Percentiles rank a stretch among this genome's conserved stretches.
Conservation (phyloP, 78 protist species). For the Speleostelium caveatum region DNA sequence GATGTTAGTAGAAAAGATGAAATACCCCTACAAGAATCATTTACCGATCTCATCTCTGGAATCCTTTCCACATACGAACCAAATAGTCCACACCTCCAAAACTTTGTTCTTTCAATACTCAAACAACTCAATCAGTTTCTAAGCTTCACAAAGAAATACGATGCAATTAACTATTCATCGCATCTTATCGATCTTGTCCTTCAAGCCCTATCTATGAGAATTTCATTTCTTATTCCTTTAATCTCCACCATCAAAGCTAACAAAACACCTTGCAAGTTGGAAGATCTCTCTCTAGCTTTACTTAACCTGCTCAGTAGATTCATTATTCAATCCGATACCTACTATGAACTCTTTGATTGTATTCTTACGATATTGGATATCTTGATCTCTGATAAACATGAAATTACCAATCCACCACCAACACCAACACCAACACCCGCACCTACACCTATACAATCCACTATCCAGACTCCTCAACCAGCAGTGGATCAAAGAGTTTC, state of each 20-base stretch:
- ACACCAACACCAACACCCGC: too few relatives aligned
- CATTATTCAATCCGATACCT: constrained; percentile 50
- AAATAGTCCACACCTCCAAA: background rate
- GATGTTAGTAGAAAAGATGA: constrained; percentile 6
- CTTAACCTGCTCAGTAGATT: constrained; percentile 8
- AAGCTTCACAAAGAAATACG: constrained; percentile 20
- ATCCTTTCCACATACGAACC: constrained; percentile 43
- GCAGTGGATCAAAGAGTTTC: background rate
- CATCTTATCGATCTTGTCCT: background rate
- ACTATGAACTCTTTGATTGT: constrained; percentile 30
- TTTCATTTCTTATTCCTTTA: constrained; percentile 31
- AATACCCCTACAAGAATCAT: constrained; percentile 40
- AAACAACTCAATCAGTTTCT: constrained; percentile 42
- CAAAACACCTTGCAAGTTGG: constrained; percentile 1
- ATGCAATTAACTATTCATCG: constrained; percentile 7
- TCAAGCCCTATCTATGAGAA: constrained; percentile 22
- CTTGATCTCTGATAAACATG: constrained; percentile 52
- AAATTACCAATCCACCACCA: too few relatives aligned
- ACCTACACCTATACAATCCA: background rate
- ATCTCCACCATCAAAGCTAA: background rate
- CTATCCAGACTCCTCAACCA: background rate
- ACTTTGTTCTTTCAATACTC: constrained; percentile 29
- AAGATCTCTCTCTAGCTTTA: constrained; percentile 33
- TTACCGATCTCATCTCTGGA: constrained; percentile 50
- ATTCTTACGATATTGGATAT: constrained; percentile 42